Evolutionary conservation across 176 grass and related monocot genomes (phyloP).

Genomic region (Bolboschoenus planiculmis): DNA sequence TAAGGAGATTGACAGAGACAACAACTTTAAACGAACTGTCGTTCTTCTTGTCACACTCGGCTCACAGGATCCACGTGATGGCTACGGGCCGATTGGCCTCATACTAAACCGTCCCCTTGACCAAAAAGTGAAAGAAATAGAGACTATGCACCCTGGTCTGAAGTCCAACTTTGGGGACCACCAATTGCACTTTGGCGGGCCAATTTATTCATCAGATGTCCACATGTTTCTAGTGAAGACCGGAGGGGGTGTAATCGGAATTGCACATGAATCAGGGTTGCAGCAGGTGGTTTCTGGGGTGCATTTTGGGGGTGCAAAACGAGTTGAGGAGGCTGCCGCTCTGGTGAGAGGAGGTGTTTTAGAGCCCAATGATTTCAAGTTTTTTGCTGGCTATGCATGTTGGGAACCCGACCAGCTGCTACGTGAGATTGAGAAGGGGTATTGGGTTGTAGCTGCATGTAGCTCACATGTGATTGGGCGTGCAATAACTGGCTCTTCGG

Average conservation of each 20-base stretch:
- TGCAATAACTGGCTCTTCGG: conserved; percentile 16
- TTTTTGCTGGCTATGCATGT: conserved; percentile 69
- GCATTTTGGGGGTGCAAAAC: conserved; percentile 55
- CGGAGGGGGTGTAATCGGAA: neutral
- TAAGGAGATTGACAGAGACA: conserved; percentile 60
- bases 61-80: conserved; percentile 39
- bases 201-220: conserved; percentile 34
- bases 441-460: conserved; percentile 81
- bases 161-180: conserved; percentile 47
- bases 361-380: conserved; percentile 53
- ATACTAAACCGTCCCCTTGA: conserved; percentile 74
- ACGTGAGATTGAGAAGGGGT: conserved; percentile 61
- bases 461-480: conserved; percentile 51
- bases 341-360: conserved; percentile 42
- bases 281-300: conserved; percentile 59
- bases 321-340: conserved; percentile 49
- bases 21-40: conserved; percentile 64
- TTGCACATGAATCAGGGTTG: conserved; percentile 42
- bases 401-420: conserved; percentile 77
- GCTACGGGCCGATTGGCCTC: conserved; percentile 57
- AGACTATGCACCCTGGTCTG: conserved; percentile 40
- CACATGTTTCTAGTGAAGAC: conserved; percentile 63
- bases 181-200: conserved; percentile 70
- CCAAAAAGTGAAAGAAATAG: conserved; percentile 69
- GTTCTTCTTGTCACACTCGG: conserved; percentile 68